A percentile compares a stretch with the other conserved stretches of the same genome.
These are phyloP conservation scores for Phyllosticta ampelicida DNA, from an alignment of 2,329 filamentous ascomycete species.

Conservation along the genomic window DNA sequence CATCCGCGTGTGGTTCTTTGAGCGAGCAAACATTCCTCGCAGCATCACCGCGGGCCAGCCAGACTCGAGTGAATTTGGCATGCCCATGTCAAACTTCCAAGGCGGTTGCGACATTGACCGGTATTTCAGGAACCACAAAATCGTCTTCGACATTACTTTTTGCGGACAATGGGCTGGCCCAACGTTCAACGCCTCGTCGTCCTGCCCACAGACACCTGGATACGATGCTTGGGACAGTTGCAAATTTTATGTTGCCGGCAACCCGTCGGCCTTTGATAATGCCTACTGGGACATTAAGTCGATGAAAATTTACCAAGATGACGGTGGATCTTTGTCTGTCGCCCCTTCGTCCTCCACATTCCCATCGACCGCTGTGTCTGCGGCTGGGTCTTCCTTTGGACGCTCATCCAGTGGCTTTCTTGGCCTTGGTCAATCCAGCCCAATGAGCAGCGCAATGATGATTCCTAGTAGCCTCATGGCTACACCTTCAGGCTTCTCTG, in stretches of 20 bases:
- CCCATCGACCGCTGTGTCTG: neutral
- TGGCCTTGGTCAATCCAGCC: neutral
- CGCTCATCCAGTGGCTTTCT: neutral
- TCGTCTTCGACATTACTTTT: conserved; percentile 32
- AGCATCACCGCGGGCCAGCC: conserved; percentile 41
- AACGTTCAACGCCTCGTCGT: conserved; percentile 45
- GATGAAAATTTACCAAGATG: conserved; percentile 28
- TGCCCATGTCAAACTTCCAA: conserved; percentile 52
- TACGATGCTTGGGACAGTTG: conserved; percentile 17
- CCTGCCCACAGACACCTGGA: conserved; percentile 36
- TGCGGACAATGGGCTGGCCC: conserved; percentile 56
- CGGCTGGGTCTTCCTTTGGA: neutral
- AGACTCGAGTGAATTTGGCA: conserved; percentile 52
- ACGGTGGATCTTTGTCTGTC: neutral
- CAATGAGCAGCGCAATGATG: neutral
- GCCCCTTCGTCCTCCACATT: neutral
- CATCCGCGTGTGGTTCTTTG: conserved; percentile 19
- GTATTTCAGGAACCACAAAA: conserved; percentile 27
- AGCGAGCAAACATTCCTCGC: conserved; percentile 18
- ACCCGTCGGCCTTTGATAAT: conserved; percentile 15
- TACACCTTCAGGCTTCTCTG: neutral
- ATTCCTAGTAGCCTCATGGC: neutral
- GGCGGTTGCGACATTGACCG: conserved; percentile 27
- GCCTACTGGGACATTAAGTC: conserved; percentile 33
- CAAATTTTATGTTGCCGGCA: conserved; percentile 15